Base-by-base conservation (phyloP, 176 grass and related monocot genomes). In the Poa annua region DNA sequence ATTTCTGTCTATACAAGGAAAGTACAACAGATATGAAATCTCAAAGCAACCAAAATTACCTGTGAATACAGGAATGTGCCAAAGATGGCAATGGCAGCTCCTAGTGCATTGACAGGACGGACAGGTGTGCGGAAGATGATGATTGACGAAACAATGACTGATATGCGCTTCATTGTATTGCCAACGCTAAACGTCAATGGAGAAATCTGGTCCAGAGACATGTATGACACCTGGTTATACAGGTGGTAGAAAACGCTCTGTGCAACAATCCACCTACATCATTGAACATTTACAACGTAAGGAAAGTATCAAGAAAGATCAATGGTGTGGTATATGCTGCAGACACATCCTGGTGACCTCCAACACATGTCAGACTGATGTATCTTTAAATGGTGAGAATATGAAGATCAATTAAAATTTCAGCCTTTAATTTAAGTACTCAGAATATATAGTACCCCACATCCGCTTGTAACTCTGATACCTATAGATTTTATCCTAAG, bases 191-290 rank as follows among this genome's bases (percentile, higher is more conserved):
- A 97, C 0, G 92, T 97, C 90, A 97, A 85, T 35, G 95, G 95
- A 59, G 90, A 97, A 69, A 97, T 97, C 78, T 97, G 51, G 1
- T 97, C 92, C 29, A 97, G 84, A 38, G 92, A 94, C 92, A 97
- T 97, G 86, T 97, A 97, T 1, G 95, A 97, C 22, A 97, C 95
- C 73, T 97, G 95, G 78, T 97, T 97, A 84, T 97, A 97, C 42
- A 94, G 80, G 86, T 94, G 95, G 84, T 97, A 97, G 85, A 97
- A 94, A 34, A 97, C 86, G 4, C 95, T 97, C 59, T 97, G 95
- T 35, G 95, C 95, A 81, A 54, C 95, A 84, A 92, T 48, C 95
- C 95, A 97, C 95, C 95, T 97, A 78, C 53, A 83, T 50, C 61
- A 84, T 85, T 60, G 17, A 86, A 79, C 12, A 83, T 56, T 32